Base-by-base conservation (phyloP, 805 yeast genomes). In the Yarrowia sp. region DNA sequence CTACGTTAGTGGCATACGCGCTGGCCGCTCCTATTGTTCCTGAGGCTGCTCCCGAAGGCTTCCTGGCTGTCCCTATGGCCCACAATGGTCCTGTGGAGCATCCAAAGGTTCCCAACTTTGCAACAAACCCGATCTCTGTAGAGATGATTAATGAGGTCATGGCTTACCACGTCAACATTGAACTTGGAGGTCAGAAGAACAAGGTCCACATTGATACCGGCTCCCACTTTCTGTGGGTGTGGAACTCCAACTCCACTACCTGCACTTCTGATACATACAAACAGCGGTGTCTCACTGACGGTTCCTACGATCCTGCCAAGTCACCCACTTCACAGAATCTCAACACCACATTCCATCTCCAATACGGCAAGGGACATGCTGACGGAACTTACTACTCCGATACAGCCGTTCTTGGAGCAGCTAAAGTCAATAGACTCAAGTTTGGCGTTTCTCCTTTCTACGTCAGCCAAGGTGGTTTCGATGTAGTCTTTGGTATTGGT, bases 141-240 rank as follows among this genome's bases (percentile, higher is more conserved):
- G 22, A 51, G 58, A 21, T 51, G 41, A 22, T 51, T 26, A 72
- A 74, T 68, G 41, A 64, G 21, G 58, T 51, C 40, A 32, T 61
- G 58, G 22, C 67, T 14, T 71, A 68, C 64, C 54, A 68, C 44
- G 71, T 76, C 4, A 66, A 69, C 41, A 67, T 78, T 22, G 41
- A 70, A 28, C 58, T 88, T 6, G 93, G 93, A 10, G 58, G 58
- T 19, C 58, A 51, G 41, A 51, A 51, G 58, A 16, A 22, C 41
- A 33, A 22, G 30, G 58, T 35, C n/a, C 41, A 16, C 12, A 16
- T 51, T 3, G 58, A 51, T 11, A 51, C 58, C 16, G 58, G 58
- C 30, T 51, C 58, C 28, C 16, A 10, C n/a, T 33, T 33, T 28
- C 58, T 51, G 58, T 51, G 58, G 58, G 40, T 51, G 22, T 51